Base-by-base conservation (phyloP, 192 early-diverging fungal genomes). In the Coemansia sp. region DNA sequence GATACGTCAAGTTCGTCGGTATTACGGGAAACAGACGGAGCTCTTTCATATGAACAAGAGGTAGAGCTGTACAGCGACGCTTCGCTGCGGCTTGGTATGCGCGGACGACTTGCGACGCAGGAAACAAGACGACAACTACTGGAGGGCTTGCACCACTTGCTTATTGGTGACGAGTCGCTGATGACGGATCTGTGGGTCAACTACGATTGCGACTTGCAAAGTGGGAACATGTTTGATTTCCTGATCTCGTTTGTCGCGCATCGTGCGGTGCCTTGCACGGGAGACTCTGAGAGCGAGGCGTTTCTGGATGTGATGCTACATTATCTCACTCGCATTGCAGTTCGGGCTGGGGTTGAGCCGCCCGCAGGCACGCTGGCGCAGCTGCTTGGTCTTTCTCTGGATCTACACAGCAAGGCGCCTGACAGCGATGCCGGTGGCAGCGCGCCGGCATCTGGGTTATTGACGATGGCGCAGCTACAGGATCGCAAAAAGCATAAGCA, bases 101-200 rank as follows among this genome's bases (percentile, higher is more conserved):
- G 80, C 20, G 76, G 76, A n/a, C 63, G 65, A 0, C 29, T 74
- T 22, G 79, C 92, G 7, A 86, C 85, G 5, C 88, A 87, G 7
- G 94, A 98, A 76, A 90, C 90, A 1, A 88, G 95, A 10, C 93
- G 95, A 54, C 72, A 96, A 53, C 67, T 96, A 32, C 60, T 97
- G 5, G 96, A 98, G 67, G 88, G 89, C 29, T 58, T 83, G 63
- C 80, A 83, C 31, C 80, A 78, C 39, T 33, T 83, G 53, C 65
- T 93, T 62, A 88, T 86, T 25, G 76, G 92, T 57, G 85, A 88
- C 50, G 88, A 92, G 17, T 85, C 87, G 1, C 90, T 95, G 55
- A 84, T 93, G 75, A 84, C 87, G 0, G 95, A 97, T 63, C 82
- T 99, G 33, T 99, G 94, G 89, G 87, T 95, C 58, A 94, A 95